phyloP scores from a whole-genome alignment of 495 filamentous ascomycete species.

The Trichoderma gamsii region DNA sequence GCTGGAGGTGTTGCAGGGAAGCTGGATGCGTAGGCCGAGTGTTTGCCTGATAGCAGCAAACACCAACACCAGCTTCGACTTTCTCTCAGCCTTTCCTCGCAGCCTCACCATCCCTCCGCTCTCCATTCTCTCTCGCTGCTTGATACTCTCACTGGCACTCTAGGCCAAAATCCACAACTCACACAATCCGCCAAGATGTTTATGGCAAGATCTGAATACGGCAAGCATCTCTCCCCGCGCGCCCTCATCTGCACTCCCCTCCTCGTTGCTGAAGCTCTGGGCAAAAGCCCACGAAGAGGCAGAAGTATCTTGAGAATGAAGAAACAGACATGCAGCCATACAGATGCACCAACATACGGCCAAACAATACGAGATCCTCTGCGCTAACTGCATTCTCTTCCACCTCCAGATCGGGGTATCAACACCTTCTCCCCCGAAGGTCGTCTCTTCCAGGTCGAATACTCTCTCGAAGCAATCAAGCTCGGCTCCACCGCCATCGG shows the following conservation, averaged over 20 bases:
- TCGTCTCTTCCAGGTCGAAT: constrained; percentile 99
- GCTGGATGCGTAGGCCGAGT: constrained; percentile 15
- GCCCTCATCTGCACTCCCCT: constrained; percentile 32
- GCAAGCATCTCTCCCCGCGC: constrained; percentile 26
- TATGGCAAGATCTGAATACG: constrained; percentile 99
- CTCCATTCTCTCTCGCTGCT: neutral
- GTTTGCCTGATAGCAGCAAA: constrained; percentile 15
- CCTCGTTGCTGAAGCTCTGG: neutral
- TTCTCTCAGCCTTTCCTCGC: constrained; percentile 17
- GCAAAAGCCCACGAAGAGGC: neutral
- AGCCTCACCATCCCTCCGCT: constrained; percentile 20
- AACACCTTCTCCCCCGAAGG: constrained; percentile 99
- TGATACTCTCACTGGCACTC: neutral
- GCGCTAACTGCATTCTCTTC: constrained; percentile 26
- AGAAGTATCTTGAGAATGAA: neutral
- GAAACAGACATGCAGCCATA: neutral
- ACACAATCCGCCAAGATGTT: constrained; percentile 69
- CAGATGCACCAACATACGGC: neutral
- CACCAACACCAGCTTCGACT: constrained; percentile 21
- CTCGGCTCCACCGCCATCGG: constrained; percentile 97
- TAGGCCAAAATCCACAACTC: constrained; percentile 14
- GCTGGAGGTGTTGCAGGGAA: neutral
- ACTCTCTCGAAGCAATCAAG: constrained; percentile 99
- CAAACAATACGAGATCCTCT: neutral
- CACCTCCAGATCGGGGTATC: constrained; percentile 84